Percentiles rank a stretch among this genome's conserved stretches.
Evolutionary conservation across 768 basidiomycete genomes (phyloP).

Genomic region (Cystobasidium ongulense): DNA sequence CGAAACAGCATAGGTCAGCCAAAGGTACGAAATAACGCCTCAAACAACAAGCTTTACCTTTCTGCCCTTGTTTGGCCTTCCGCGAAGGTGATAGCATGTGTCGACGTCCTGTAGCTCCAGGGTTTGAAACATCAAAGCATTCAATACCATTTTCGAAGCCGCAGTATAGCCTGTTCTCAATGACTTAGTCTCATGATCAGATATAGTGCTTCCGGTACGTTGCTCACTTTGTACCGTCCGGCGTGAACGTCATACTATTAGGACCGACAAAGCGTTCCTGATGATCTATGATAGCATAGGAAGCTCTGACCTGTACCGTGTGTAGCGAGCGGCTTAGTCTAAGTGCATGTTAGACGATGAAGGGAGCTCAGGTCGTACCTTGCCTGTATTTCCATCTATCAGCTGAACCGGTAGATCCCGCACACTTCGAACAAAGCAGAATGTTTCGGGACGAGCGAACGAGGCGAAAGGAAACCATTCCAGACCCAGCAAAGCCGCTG

Average conservation of each 20-base stretch:
- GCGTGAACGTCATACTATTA: conserved; percentile 70
- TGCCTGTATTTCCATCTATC: conserved; percentile 66
- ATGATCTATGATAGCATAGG: conserved; percentile 86
- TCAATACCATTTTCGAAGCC: conserved; percentile 80
- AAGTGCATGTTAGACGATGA: not conserved
- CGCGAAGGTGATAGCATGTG: conserved; percentile 63
- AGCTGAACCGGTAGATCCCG: conserved; percentile 78
- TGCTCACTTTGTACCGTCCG: conserved; percentile 58
- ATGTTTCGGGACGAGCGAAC: conserved; percentile 54
- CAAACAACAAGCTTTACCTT: conserved; percentile 52
- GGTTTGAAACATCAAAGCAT: conserved; percentile 65
- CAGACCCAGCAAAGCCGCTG: conserved; percentile 68
- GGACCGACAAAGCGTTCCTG: conserved; percentile 85
- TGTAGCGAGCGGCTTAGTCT: not conserved
- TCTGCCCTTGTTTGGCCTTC: conserved; percentile 74
- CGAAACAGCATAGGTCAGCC: not conserved
- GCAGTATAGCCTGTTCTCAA: conserved; percentile 62
- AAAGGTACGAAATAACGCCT: not conserved
- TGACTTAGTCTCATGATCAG: no score
- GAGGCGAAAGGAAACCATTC: conserved; percentile 78
- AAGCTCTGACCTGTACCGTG: conserved; percentile 69
- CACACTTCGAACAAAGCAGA: conserved; percentile 74
- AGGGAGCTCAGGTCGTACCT: conserved; percentile 49
- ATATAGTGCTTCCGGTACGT: not conserved
- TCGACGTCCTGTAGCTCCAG: conserved; percentile 62